Percentiles rank a stretch among this genome's conserved stretches.
Conservation (phyloP, 2,329 filamentous ascomycete species). For the Colletotrichum lini region DNA sequence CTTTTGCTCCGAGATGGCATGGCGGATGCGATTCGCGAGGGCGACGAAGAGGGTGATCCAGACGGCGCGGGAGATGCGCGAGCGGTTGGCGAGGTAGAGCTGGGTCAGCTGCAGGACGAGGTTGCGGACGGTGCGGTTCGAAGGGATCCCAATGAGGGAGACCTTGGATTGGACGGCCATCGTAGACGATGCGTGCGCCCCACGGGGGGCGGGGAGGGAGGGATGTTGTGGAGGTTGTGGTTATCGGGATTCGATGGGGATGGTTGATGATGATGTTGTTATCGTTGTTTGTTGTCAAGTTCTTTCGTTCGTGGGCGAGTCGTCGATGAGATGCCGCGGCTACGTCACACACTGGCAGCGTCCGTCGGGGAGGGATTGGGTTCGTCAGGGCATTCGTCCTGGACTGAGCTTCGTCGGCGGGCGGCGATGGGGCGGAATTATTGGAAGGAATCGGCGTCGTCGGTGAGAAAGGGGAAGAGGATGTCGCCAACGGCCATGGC, state of each 20-base stretch:
- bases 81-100: conserved; percentile 85
- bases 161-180: conserved; percentile 87
- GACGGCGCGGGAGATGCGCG: conserved; percentile 84
- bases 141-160: conserved; percentile 59
- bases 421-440: not conserved
- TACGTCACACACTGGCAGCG: conserved; percentile 28
- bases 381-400: conserved; percentile 27
- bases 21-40: conserved; percentile 87
- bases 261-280: not conserved
- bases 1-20: conserved; percentile 94
- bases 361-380: not conserved
- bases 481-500: conserved; percentile 30
- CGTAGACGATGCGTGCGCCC: conserved; percentile 39
- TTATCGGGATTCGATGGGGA: not conserved
- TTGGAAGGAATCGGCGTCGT: not conserved
- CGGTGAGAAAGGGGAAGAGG: conserved; percentile 16
- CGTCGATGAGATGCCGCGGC: conserved; percentile 1
- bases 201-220: not conserved
- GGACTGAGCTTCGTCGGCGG: conserved; percentile 5
- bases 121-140: conserved; percentile 75
- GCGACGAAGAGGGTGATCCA: conserved; percentile 87
- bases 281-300: no score
- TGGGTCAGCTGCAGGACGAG: conserved; percentile 76
- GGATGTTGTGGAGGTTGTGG: not conserved
- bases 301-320: not conserved